phyloP scores from a whole-genome alignment of 2,329 filamentous ascomycete genomes.

The Colletotrichum sp. region DNA sequence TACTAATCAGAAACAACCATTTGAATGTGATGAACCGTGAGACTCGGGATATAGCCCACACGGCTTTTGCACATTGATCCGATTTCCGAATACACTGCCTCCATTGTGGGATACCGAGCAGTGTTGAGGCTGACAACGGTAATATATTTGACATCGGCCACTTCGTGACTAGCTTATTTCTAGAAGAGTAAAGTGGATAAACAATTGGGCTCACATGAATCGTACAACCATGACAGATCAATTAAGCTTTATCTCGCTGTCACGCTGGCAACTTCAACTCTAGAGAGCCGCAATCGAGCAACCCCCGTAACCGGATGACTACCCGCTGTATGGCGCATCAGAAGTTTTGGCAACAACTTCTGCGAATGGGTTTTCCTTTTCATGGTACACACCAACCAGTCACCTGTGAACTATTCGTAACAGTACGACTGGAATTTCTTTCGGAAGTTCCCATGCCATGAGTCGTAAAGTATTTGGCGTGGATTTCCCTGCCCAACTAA shows the following conservation, averaged over 20 bases:
- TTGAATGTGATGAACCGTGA: not conserved
- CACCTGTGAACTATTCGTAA: not conserved
- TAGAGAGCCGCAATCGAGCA: not conserved
- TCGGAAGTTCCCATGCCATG: not conserved
- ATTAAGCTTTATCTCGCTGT: not conserved
- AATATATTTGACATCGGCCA: not conserved
- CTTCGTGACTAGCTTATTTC: not conserved
- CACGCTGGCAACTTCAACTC: not conserved
- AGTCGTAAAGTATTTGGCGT: not conserved
- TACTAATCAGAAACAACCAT: not conserved
- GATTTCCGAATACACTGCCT: not conserved
- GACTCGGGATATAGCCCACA: not conserved
- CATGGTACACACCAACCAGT: rapidly evolving
- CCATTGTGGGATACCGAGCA: not conserved
- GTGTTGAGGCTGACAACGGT: not conserved
- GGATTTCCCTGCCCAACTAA: not conserved
- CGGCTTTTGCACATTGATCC: not conserved
- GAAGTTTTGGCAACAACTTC: not conserved
- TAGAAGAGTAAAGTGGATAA: not conserved
- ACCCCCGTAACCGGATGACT: not conserved
- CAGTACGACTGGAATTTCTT: not conserved
- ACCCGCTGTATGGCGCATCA: not conserved
- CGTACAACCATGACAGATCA: not conserved
- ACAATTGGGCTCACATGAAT: not conserved
- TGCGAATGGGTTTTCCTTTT: not conserved